Conservation (phyloP, 805 yeast species). For the Yarrowia bubula region DNA sequence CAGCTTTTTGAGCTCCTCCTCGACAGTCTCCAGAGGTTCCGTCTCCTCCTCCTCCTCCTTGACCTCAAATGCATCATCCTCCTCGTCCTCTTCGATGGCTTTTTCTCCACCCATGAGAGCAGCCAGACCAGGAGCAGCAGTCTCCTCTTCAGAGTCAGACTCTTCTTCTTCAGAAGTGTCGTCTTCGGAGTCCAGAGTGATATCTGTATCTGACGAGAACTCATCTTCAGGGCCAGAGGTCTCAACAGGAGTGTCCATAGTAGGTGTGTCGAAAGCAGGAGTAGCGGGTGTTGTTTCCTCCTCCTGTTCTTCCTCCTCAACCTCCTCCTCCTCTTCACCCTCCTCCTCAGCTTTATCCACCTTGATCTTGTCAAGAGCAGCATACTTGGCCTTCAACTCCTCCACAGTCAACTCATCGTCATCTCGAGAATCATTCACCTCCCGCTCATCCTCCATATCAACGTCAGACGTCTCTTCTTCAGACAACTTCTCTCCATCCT, state of each 20-base stretch:
- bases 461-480: slow-evolving; percentile 46
- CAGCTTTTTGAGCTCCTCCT: neutral
- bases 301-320: slow-evolving; percentile 20
- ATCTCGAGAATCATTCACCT: slow-evolving; percentile 36
- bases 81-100: slow-evolving; percentile 11
- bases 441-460: slow-evolving; percentile 38
- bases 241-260: neutral
- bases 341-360: slow-evolving; percentile 33
- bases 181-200: slow-evolving; percentile 19
- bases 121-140: slow-evolving; percentile 12
- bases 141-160: slow-evolving; percentile 3
- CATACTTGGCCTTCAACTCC: slow-evolving; percentile 56
- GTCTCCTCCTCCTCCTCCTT: slow-evolving; percentile 11
- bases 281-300: neutral
- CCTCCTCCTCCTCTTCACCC: slow-evolving; percentile 30
- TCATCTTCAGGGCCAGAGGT: neutral
- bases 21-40: neutral
- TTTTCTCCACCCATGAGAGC: slow-evolving; percentile 5
- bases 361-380: slow-evolving; percentile 42
- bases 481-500: slow-evolving; percentile 48
- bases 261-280: neutral
- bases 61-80: slow-evolving; percentile 13
- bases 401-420: slow-evolving; percentile 56
- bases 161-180: neutral
- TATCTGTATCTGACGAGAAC: slow-evolving; percentile 4